These are phyloP conservation scores for Coemansia sp. DNA, from an alignment of 192 early-diverging fungal species.

Conservation along the genomic window DNA sequence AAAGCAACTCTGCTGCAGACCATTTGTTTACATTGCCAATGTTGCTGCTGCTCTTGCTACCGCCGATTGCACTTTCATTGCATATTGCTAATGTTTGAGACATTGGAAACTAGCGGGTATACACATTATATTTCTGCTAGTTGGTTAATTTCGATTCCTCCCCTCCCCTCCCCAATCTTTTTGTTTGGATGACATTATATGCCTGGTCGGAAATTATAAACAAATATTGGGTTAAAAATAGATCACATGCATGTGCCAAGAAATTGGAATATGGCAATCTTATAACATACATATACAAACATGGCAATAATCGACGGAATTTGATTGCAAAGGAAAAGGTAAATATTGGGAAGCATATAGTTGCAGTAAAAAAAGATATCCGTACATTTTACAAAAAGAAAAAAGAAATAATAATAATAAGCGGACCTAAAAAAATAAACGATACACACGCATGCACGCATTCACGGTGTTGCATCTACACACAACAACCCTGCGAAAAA, in stretches of 20 bases:
- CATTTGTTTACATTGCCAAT: neutral
- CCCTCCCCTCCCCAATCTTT: too few species aligned
- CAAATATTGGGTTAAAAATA: neutral
- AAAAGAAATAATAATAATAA: slow-evolving; percentile 2
- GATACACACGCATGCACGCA: neutral
- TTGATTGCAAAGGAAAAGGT: too few species aligned
- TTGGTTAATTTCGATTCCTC: too few species aligned
- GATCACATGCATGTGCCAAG: neutral
- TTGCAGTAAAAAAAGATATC: neutral
- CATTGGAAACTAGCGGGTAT: neutral
- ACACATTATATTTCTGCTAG: neutral
- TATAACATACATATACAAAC: neutral
- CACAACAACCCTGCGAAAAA: neutral
- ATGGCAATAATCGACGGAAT: too few species aligned
- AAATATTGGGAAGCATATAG: neutral
- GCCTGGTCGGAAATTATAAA: neutral
- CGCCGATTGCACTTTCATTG: neutral
- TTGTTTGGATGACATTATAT: too few species aligned
- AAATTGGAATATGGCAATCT: neutral
- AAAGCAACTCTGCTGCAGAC: slow-evolving; percentile 1
- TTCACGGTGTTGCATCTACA: too few species aligned
- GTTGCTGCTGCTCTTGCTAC: slow-evolving; percentile 4
- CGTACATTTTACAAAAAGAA: neutral
- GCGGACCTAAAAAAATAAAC: neutral
- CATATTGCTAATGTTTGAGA: neutral